Percentiles rank a stretch among this genome's conserved stretches.
phyloP scores from a whole-genome alignment of 164 flowering plant species.

The Platanus orientalis region DNA sequence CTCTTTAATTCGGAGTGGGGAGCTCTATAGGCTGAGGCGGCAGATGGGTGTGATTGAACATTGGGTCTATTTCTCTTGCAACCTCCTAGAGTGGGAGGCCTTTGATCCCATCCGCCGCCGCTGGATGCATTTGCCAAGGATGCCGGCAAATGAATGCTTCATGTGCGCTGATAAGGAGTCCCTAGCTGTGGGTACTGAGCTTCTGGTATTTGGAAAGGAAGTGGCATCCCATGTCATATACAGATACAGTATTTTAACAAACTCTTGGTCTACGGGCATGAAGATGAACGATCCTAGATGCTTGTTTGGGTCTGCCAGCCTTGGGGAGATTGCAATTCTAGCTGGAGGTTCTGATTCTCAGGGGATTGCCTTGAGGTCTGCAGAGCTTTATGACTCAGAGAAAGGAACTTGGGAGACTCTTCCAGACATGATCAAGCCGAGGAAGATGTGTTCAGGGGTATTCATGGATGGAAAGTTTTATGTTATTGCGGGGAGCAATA shows the following conservation, averaged over 20 bases:
- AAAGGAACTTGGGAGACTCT: slow-evolving; percentile 50
- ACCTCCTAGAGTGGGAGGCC: slow-evolving; percentile 82
- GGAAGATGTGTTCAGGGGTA: slow-evolving; percentile 94
- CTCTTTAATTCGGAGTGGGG: slow-evolving; percentile 51
- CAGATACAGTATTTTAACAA: slow-evolving; percentile 71
- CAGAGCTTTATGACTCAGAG: slow-evolving; percentile 87
- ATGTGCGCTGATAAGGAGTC: slow-evolving; percentile 89
- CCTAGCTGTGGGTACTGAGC: slow-evolving; percentile 91
- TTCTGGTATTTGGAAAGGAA: slow-evolving; percentile 88
- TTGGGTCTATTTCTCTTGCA: slow-evolving; percentile 92
- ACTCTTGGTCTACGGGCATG: slow-evolving; percentile 79
- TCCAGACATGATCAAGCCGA: slow-evolving; percentile 67
- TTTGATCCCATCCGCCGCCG: slow-evolving; percentile 64
- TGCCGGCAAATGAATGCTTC: slow-evolving; percentile 70
- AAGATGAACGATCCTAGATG: slow-evolving; percentile 81
- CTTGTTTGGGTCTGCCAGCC: slow-evolving; percentile 93
- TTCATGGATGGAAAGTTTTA: slow-evolving; percentile 91
- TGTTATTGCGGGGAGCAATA: slow-evolving; percentile 74
- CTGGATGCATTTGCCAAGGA: slow-evolving; percentile 86
- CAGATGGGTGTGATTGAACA: slow-evolving; percentile 61
- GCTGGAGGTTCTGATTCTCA: slow-evolving; percentile 87
- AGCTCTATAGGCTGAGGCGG: slow-evolving; percentile 65
- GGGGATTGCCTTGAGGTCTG: slow-evolving; percentile 58
- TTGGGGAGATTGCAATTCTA: slow-evolving; percentile 74
- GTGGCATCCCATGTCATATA: slow-evolving; percentile 55